Base-by-base conservation (phyloP, 345 rosid genomes). In the Pistacia vera region DNA sequence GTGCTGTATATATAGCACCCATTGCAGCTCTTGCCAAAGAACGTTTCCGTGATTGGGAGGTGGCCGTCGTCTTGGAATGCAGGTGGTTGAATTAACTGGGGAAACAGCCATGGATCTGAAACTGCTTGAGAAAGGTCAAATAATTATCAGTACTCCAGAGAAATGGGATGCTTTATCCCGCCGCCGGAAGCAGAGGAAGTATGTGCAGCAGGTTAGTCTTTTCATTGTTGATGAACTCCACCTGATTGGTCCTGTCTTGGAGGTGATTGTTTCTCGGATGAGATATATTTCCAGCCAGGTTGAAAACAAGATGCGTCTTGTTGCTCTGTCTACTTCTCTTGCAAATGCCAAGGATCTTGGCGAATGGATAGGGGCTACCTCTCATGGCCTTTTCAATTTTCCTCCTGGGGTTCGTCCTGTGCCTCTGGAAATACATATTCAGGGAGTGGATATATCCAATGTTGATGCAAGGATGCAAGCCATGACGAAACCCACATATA, bases 91-190 rank as follows among this genome's bases (percentile, higher is more conserved):
- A 79, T 84, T 93, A 62, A 93, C 93, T 41, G 99, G 98, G 60
- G 97, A 95, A 84, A 86, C 93, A 33, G 79, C 99, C 2, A 69
- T 88, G 60, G 99, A 95, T 80, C 73, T 93, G 73, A 93, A 93
- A 78, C 85, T 91, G 78, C 93, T 95, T 49, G 99, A 93, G 81
- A 91, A 89, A 84, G 90, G 93, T 67, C 96, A 95, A 73, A 84
- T 95, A 72, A 87, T 95, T 75, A 90, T 92, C 74, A 87, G 97
- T 73, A 95, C 98, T 66, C 98, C 97, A 1, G 98, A 92, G 86
- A 95, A 88, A 81, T 95, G 99, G 99, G 99, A 95, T 86, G 97
- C 96, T 57, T 88, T 95, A 78, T 93, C 98, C 51, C 97, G 97
- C 41, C 88, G 92, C 76, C 93, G 99, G 99, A 95, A 92, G 70